Conservation (phyloP, 805 yeast genomes). For the Teunomyces gatunensis region DNA sequence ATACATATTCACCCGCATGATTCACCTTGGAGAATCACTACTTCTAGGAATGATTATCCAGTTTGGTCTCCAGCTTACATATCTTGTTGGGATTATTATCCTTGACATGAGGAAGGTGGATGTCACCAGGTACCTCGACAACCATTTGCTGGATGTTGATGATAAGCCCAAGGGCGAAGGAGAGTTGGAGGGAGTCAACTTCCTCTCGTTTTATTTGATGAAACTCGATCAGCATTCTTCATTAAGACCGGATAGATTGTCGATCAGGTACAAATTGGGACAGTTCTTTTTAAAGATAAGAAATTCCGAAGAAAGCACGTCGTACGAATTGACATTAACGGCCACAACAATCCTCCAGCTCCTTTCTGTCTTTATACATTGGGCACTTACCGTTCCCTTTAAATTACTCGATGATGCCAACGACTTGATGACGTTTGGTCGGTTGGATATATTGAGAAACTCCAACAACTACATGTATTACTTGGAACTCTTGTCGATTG, state of each 20-base stretch:
- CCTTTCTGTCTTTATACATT: slow-evolving; percentile 16
- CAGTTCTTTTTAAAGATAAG: slow-evolving; percentile 32
- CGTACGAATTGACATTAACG: slow-evolving; percentile 21
- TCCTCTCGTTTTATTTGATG: slow-evolving; percentile 23
- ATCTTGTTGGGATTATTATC: slow-evolving; percentile 60
- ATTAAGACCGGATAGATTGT: slow-evolving; percentile 14
- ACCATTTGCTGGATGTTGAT: neutral
- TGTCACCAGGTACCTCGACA: slow-evolving; percentile 46
- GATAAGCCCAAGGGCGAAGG: slow-evolving; percentile 19
- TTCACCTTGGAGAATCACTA: slow-evolving; percentile 20
- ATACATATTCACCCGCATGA: slow-evolving; percentile 16
- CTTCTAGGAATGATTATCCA: slow-evolving; percentile 53
- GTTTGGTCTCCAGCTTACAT: slow-evolving; percentile 60
- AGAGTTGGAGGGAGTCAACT: slow-evolving; percentile 15
- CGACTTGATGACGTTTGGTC: slow-evolving; percentile 6
- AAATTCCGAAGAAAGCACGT: slow-evolving; percentile 34
- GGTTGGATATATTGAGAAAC: slow-evolving; percentile 12
- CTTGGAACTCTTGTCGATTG: slow-evolving; percentile 53
- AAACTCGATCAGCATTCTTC: slow-evolving; percentile 11
- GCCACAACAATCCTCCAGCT: slow-evolving; percentile 11
- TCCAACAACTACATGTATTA: slow-evolving; percentile 50
- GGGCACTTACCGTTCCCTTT: slow-evolving; percentile 20
- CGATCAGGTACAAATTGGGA: slow-evolving; percentile 29
- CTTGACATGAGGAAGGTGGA: slow-evolving; percentile 67
- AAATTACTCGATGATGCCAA: slow-evolving; percentile 11